Evolutionary conservation across 176 grass and related monocot species (phyloP).

Genomic region (Themeda triandra): DNA sequence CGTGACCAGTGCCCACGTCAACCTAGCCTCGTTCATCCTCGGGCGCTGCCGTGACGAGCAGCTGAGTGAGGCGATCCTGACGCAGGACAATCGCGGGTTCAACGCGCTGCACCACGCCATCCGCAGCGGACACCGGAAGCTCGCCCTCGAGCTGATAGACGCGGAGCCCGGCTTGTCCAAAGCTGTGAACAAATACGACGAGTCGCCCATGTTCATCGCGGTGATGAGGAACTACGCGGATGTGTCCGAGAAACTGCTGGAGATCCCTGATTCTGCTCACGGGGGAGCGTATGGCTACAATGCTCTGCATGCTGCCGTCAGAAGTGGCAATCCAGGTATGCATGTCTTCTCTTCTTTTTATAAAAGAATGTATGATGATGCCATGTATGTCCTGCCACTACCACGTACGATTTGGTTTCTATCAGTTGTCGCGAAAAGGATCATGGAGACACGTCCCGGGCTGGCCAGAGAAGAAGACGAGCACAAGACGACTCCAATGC

Average conservation of each 20-base stretch:
- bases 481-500: background rate
- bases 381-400: no score
- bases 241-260: background rate
- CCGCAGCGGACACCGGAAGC: no score
- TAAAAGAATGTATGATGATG: no score
- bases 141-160: background rate
- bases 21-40: no score
- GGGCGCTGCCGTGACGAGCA: no score
- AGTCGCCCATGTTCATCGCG: slow-evolving; percentile 24
- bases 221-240: background rate
- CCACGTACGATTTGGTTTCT: no score
- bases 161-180: no score
- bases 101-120: no score
- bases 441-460: background rate
- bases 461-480: background rate
- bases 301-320: slow-evolving; percentile 28
- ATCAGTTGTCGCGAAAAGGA: background rate
- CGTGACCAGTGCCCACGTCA: no score
- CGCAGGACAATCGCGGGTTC: background rate
- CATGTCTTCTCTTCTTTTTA: no score
- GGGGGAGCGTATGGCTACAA: background rate
- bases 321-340: background rate
- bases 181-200: background rate
- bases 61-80: no score
- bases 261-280: background rate